phyloP scores from a whole-genome alignment of 116 monocot genomes.

The Dioscorea cayenensis region DNA sequence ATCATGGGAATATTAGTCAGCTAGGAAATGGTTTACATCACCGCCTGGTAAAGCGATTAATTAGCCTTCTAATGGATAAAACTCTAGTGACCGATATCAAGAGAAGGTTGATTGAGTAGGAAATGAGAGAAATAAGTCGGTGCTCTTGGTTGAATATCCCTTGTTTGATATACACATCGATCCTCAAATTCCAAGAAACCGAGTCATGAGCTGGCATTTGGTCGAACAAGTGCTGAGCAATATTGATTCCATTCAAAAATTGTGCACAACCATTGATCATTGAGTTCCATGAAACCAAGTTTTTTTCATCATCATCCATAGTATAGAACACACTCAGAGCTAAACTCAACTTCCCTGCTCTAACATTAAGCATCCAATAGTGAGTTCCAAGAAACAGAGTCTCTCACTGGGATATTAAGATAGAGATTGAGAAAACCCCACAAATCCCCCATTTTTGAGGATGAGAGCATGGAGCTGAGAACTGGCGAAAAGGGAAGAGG shows the following conservation, averaged over 20 bases:
- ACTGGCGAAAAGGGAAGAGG: conserved; percentile 7
- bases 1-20: too few species aligned
- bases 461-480: conserved; percentile 39
- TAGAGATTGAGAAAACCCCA: conserved; percentile 29
- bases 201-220: conserved; percentile 25
- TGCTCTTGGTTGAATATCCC: too few species aligned
- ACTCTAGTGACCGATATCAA: too few species aligned
- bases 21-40: too few species aligned
- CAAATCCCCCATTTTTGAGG: conserved; percentile 12
- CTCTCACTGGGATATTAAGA: conserved; percentile 27
- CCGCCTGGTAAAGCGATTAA: too few species aligned
- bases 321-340: conserved; percentile 36
- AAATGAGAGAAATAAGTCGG: too few species aligned
- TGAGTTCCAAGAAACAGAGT: conserved; percentile 54
- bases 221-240: conserved; percentile 32
- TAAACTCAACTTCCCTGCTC: conserved; percentile 19
- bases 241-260: conserved; percentile 4
- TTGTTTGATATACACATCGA: conserved; percentile 35
- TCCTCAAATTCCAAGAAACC: conserved; percentile 55
- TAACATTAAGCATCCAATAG: conserved; percentile 59
- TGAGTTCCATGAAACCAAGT: conserved; percentile 53
- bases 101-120: too few species aligned
- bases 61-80: too few species aligned
- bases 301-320: conserved; percentile 30
- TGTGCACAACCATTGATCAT: conserved; percentile 42